phyloP scores from a whole-genome alignment of 179 eudicot genomes.

The Patellifolia procumbens region DNA sequence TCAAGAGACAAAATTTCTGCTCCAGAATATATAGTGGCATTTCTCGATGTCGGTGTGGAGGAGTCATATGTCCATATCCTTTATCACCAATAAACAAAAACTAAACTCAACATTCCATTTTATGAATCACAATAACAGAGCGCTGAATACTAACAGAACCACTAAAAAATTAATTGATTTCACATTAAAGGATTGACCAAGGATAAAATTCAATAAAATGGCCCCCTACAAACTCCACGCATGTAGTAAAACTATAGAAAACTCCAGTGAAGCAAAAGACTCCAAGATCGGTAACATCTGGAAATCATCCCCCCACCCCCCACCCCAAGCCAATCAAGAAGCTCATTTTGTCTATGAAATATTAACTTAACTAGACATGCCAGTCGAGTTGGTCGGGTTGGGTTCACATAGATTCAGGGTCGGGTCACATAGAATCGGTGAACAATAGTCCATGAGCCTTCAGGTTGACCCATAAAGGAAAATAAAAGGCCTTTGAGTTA shows the following conservation, averaged over 20 bases:
- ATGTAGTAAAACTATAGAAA: background rate
- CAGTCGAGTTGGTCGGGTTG: too few relatives aligned
- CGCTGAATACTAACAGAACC: background rate
- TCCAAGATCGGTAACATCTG: too few relatives aligned
- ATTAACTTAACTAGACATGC: too few relatives aligned
- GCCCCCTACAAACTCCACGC: background rate
- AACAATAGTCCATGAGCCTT: too few relatives aligned
- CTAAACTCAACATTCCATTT: conserved; percentile 10
- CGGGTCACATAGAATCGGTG: too few relatives aligned
- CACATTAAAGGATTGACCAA: background rate
- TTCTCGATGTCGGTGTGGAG: conserved; percentile 77
- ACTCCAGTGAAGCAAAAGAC: too few relatives aligned
- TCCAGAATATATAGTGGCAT: conserved; percentile 97
- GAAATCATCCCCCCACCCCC: too few relatives aligned
- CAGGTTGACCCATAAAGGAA: too few relatives aligned
- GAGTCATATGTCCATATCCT: conserved; percentile 98
- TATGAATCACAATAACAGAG: background rate
- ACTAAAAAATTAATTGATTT: background rate
- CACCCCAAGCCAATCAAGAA: too few relatives aligned
- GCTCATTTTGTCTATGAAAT: too few relatives aligned
- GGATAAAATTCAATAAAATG: background rate
- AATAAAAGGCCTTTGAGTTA: too few relatives aligned
- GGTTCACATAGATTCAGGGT: too few relatives aligned
- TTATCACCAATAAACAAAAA: conserved; percentile 26
- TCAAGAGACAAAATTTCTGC: conserved; percentile 95